Evolutionary conservation across 1,284 basidiomycete species (phyloP).

Genomic region (Microbotryum scabiosae): DNA sequence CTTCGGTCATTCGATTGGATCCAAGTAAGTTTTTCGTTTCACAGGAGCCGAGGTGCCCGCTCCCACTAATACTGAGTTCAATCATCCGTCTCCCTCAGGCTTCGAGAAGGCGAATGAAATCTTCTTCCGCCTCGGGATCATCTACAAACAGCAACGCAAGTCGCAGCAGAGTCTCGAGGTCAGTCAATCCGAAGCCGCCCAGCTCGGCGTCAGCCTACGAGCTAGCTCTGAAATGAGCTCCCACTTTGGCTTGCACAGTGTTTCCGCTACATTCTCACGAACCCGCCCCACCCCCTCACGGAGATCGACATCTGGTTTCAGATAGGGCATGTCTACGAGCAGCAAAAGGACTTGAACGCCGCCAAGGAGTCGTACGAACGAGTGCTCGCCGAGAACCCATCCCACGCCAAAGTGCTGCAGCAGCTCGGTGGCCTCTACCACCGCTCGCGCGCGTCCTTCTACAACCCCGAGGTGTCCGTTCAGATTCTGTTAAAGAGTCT

Average conservation of each 20-base stretch:
- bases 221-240: constrained; percentile 12
- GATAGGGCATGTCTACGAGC: constrained; percentile 97
- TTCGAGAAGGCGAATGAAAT: constrained; percentile 99
- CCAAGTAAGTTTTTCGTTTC: constrained; percentile 53
- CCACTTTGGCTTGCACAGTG: constrained; percentile 45
- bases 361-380: constrained; percentile 95
- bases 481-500: constrained; percentile 88
- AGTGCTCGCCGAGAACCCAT: constrained; percentile 87
- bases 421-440: constrained; percentile 98
- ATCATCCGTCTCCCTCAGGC: constrained; percentile 47
- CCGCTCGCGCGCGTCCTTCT: constrained; percentile 85
- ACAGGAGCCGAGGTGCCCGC: background rate
- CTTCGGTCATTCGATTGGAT: constrained; percentile 93
- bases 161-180: constrained; percentile 68
- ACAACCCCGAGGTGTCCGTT: constrained; percentile 90
- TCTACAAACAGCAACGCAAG: constrained; percentile 98
- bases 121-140: constrained; percentile 94
- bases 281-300: constrained; percentile 88
- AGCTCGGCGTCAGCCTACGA: background rate
- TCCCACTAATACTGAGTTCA: background rate
- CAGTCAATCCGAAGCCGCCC: constrained; percentile 32
- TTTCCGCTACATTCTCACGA: constrained; percentile 92
- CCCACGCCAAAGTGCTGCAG: constrained; percentile 93
- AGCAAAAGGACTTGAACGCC: constrained; percentile 79
- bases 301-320: constrained; percentile 99